Evolutionary conservation across 495 filamentous ascomycete genomes (phyloP), one percentile per base, ranked within the genome.

Genomic region (Darksidea phi): DNA sequence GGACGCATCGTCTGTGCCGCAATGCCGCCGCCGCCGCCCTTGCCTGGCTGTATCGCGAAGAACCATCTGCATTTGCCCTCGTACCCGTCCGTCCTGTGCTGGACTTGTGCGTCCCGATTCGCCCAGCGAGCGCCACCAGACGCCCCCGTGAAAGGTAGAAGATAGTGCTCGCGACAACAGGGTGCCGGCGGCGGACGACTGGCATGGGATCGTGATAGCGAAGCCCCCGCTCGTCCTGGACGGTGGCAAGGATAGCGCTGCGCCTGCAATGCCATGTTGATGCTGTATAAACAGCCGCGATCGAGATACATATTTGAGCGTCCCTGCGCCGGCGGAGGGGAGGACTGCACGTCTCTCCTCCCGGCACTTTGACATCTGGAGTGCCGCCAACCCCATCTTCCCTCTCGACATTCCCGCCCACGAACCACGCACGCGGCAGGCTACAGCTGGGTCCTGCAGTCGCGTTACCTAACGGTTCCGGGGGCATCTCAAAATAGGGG

Each of bases 291-390:
- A 43, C 17, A n/a, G 34, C 42, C 48, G n/a, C 51, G 50, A 26
- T 24, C 57, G 57, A 61, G 61, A 34, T 66, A 46, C 56, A 54
- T 64, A 64, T 42, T 46, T 58, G 58, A 59, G 23, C 48, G 28
- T 42, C 59, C 63, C 58, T 57, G 57, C 57, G 52, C 63, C 53
- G 52, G 63, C 37, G 46, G 38, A 54, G 1, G 57, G 26, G 26
- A 15, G 3, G 41, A 3, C 41, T 43, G 41, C 41, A 20, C 13
- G 41, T 10, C 10, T 10, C 28, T 32, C 10, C 10, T 10, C 28
- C 4, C 10, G n/a, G n/a, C n/a, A n/a, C n/a, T n/a, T n/a, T n/a
- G n/a, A n/a, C n/a, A n/a, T n/a, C n/a, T n/a, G n/a, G n/a, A n/a
- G n/a, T n/a, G n/a, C n/a, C n/a, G n/a, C n/a, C n/a, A n/a, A n/a